A percentile compares a stretch with the other conserved stretches of the same genome.
Evolutionary conservation across 371 early-diverging fungal species (phyloP).

Genomic region (Mucor sp.): DNA sequence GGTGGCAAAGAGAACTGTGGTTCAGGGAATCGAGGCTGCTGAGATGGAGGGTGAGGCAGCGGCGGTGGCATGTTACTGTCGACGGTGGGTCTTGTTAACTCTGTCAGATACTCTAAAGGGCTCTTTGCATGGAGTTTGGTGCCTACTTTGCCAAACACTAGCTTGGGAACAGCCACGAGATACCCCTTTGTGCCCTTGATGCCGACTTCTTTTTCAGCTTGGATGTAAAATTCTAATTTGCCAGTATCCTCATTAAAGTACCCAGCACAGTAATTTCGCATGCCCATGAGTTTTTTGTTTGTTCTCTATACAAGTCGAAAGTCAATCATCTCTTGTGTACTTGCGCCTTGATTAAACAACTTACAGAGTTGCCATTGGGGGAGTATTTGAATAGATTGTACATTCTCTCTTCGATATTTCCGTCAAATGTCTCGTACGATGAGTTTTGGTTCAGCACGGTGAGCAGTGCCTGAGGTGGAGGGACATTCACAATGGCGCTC

Average conservation of each 20-base stretch:
- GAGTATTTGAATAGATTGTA: conserved; percentile 40
- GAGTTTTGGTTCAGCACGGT: conserved; percentile 43
- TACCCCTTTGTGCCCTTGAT: conserved; percentile 41
- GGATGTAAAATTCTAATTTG: conserved; percentile 41
- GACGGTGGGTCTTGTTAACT: background rate
- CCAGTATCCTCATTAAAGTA: conserved; percentile 35
- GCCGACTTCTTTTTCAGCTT: conserved; percentile 35
- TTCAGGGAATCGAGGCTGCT: background rate
- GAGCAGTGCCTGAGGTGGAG: conserved; percentile 46
- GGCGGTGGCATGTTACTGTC: background rate
- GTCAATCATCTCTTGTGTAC: no score
- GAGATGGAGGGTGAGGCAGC: background rate
- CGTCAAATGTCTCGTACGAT: conserved; percentile 32
- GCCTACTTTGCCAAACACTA: conserved; percentile 37
- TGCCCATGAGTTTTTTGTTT: conserved; percentile 45
- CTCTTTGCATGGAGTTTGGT: background rate
- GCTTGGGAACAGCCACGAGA: conserved; percentile 35
- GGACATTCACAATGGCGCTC: conserved; percentile 75
- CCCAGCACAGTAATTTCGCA: conserved; percentile 41
- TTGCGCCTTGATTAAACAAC: background rate
- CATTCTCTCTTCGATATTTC: conserved; percentile 44
- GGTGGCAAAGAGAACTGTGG: background rate
- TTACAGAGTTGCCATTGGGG: conserved; percentile 44
- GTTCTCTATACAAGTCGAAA: conserved; percentile 15
- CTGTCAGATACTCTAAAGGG: background rate